A percentile compares a stretch with the other conserved stretches of the same genome.
Evolutionary conservation across 2,329 filamentous ascomycete species (phyloP).

Genomic region (Ophiostoma sp.): DNA sequence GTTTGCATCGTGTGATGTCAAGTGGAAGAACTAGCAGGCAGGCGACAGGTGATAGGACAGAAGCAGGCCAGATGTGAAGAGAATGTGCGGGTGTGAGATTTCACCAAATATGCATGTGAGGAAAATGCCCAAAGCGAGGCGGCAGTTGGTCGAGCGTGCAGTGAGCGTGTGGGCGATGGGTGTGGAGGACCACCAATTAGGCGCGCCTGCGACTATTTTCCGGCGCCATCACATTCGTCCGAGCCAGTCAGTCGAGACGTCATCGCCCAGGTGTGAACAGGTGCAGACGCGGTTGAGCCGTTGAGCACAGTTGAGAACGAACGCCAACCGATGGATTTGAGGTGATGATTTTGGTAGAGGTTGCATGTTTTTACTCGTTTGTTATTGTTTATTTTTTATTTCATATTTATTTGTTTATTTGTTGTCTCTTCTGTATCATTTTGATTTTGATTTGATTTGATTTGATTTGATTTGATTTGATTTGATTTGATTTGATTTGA

Average conservation of each 20-base stretch:
- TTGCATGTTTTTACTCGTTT: background rate
- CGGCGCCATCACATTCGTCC: background rate
- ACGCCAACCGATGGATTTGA: background rate
- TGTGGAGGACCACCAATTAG: background rate
- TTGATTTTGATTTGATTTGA: too few relatives aligned
- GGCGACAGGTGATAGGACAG: background rate
- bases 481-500: too few relatives aligned
- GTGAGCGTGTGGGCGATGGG: background rate
- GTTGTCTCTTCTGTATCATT: too few relatives aligned
- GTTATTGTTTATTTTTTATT: background rate
- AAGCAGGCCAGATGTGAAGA: too few relatives aligned
- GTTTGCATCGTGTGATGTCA: constrained; percentile 5
- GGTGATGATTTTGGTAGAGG: background rate
- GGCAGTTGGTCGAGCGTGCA: background rate
- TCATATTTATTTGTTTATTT: too few relatives aligned
- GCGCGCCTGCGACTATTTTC: background rate
- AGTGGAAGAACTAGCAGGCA: background rate
- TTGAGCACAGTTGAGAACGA: background rate
- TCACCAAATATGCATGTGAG: background rate
- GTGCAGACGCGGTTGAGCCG: too few relatives aligned
- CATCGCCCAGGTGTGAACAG: constrained; percentile 5
- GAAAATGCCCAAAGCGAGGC: background rate
- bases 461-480: too few relatives aligned
- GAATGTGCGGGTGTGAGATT: too few relatives aligned
- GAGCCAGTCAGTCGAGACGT: constrained; percentile 3